Conservation (phyloP, 306 rosid genomes). For the Astragalus glycyphyllos region DNA sequence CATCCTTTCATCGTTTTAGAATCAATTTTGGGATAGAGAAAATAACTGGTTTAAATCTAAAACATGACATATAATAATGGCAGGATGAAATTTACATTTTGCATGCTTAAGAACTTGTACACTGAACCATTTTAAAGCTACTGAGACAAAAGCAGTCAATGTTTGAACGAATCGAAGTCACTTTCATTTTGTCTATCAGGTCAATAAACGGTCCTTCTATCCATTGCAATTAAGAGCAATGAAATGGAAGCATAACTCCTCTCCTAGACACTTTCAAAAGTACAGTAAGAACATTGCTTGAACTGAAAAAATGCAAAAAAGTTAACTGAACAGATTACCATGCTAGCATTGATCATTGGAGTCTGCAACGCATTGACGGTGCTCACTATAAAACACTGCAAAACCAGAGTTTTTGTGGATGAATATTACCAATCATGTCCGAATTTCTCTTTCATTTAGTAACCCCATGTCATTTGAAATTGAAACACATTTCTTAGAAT, state of each 20-base stretch:
- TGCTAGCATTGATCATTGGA: conserved; percentile 98
- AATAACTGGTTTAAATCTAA: conserved; percentile 11
- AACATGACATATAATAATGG: no score
- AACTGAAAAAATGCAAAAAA: conserved; percentile 28
- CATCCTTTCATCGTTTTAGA: conserved; percentile 29
- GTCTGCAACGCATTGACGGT: conserved; percentile 94
- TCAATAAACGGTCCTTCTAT: background rate
- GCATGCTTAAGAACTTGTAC: no score
- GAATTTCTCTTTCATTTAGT: no score
- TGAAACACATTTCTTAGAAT: no score
- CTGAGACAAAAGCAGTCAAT: background rate
- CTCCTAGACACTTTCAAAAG: conserved; percentile 16
- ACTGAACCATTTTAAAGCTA: no score
- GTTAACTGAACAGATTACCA: conserved; percentile 60
- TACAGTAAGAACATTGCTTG: conserved; percentile 16
- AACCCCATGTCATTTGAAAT: no score
- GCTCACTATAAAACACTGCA: conserved; percentile 97
- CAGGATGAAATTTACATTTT: no score
- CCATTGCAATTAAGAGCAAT: conserved; percentile 20
- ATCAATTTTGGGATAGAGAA: background rate
- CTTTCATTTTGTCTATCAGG: conserved; percentile 1
- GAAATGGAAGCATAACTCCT: conserved; percentile 29
- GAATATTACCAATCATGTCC: conserved; percentile 33
- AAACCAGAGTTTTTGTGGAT: conserved; percentile 22
- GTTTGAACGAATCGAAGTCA: conserved; percentile 22